Conservation (phyloP, 139 green algal genomes). For the Diplosphaera chodatii region DNA sequence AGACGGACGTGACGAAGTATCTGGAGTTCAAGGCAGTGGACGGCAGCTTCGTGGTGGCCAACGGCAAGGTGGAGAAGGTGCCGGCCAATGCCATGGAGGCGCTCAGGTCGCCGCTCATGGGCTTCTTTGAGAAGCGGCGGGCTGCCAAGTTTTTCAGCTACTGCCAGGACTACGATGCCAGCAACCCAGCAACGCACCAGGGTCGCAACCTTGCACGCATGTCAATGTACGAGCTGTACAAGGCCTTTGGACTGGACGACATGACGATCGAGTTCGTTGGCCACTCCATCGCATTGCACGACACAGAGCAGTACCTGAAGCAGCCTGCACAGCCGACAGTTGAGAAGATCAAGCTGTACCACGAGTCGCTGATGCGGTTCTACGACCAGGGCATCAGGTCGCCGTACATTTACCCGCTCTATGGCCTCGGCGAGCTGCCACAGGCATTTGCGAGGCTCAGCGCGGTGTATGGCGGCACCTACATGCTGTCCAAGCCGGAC, state of each 20-base stretch:
- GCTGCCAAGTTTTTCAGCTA: conserved; percentile 94
- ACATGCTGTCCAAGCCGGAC: conserved; percentile 95
- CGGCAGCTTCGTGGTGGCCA: conserved; percentile 87
- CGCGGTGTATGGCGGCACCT: conserved; percentile 96
- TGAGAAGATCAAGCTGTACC: conserved; percentile 92
- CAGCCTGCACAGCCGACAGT: conserved; percentile 52
- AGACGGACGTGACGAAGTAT: conserved; percentile 98
- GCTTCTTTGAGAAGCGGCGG: conserved; percentile 96
- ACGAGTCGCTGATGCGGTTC: conserved; percentile 92
- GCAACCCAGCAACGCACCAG: conserved; percentile 76
- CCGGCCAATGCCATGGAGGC: conserved; percentile 92
- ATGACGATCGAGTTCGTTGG: conserved; percentile 94
- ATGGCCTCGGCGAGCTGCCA: conserved; percentile 94
- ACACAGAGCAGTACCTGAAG: conserved; percentile 1
- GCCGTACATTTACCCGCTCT: conserved; percentile 98
- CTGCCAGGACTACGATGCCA: conserved; percentile 85
- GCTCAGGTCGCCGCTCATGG: conserved; percentile 86
- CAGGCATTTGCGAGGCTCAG: conserved; percentile 93
- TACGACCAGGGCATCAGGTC: conserved; percentile 59
- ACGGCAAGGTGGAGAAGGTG: conserved; percentile 87
- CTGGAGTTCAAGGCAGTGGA: conserved; percentile 98
- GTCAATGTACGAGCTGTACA: conserved; percentile 85
- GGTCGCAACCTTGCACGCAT: conserved; percentile 78
- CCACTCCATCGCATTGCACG: conserved; percentile 91
- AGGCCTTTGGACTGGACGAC: conserved; percentile 75